Base-by-base conservation (phyloP, 2,329 filamentous ascomycete genomes). In the Venturia asperata region DNA sequence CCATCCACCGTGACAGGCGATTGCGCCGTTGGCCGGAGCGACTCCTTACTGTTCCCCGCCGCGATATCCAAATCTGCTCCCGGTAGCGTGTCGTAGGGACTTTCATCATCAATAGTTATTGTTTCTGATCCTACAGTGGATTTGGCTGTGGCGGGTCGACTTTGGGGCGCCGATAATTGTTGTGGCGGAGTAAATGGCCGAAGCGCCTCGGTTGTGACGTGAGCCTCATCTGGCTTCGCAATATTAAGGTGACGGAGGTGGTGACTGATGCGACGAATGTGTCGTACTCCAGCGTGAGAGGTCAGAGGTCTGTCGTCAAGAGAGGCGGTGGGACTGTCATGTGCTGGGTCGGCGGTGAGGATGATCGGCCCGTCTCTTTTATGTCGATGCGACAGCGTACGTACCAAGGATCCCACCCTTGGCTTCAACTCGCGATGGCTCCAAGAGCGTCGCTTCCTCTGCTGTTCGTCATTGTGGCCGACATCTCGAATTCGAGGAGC, bases 191-290 rank as follows among this genome's bases (percentile, higher is more conserved):
- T 58, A 11, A 34, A 37, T 11, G 30, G 27, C 10, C 17, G 27
- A 34, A 37, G 1, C 5, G 10, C 15, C 52, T 34, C 30, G n/a
- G 52, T 27, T 34, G 52, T 37, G 6, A 58, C 30, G 27, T 58
- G 10, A 34, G 30, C 17, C 19, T 30, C 52, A 58, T 58, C 52
- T 58, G 52, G 5, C 13, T 37, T 11, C 19, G 15, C 30, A n/a
- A 37, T 30, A 11, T 21, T 34, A 19, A 58, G 52, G 30, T 30
- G 52, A 37, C 30, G 52, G 5, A 58, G 30, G 15, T 30, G 52
- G 15, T 58, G 52, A 37, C 52, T 58, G 52, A 58, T 58, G 27
- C 52, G 52, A n/a, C 52, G 52, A 37, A 58, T 19, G 9, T 37
- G 52, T 34, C 24, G 52, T 6, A 37, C 27, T 37, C 52, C 52